phyloP scores from a whole-genome alignment of 192 early-diverging fungal genomes.

The Entomortierella beljakovae region DNA sequence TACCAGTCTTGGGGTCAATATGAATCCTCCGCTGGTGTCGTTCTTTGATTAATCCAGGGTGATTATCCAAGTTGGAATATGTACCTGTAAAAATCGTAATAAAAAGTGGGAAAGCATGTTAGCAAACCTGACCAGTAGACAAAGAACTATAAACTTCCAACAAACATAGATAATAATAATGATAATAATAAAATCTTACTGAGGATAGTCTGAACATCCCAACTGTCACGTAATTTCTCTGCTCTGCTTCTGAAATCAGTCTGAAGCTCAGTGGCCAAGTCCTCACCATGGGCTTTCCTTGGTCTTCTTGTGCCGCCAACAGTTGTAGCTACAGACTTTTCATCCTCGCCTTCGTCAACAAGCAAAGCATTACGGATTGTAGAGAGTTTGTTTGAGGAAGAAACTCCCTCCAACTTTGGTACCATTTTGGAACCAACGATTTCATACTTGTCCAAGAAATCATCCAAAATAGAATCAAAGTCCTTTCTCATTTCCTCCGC shows the following conservation, averaged over 20 bases:
- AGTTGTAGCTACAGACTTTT: constrained; percentile 32
- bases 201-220: constrained; percentile 95
- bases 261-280: constrained; percentile 63
- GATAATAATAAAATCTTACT: constrained; percentile 52
- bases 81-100: constrained; percentile 57
- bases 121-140: background rate
- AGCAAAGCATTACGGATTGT: constrained; percentile 68
- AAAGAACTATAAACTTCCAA: background rate
- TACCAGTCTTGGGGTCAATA: constrained; percentile 77
- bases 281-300: constrained; percentile 63
- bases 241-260: constrained; percentile 56
- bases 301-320: constrained; percentile 49
- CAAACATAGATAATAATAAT: background rate
- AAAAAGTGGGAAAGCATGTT: background rate
- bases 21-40: constrained; percentile 65
- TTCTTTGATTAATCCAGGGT: constrained; percentile 86
- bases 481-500: constrained; percentile 72
- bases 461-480: constrained; percentile 78
- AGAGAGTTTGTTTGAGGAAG: constrained; percentile 67
- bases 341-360: constrained; percentile 56
- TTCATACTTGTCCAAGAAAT: constrained; percentile 84
- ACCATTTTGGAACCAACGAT: constrained; percentile 77
- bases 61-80: constrained; percentile 96
- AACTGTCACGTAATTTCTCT: constrained; percentile 67
- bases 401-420: constrained; percentile 72